Conservation (phyloP, 345 rosid genomes). For the Toxicodendron radicans region DNA sequence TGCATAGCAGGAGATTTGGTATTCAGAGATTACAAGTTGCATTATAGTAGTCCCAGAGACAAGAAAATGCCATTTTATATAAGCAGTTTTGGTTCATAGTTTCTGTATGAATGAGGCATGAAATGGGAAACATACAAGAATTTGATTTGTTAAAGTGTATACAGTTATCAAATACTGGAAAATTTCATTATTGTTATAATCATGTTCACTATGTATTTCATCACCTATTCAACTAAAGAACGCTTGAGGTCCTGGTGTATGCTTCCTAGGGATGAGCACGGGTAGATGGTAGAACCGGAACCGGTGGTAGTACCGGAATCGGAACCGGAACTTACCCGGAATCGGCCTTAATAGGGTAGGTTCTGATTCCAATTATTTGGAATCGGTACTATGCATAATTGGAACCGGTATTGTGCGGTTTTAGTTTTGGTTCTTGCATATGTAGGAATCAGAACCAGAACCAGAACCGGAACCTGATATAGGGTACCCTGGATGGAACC, state of each 20-base stretch:
- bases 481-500: too few species aligned
- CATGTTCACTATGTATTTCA: neutral
- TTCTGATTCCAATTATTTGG: too few species aligned
- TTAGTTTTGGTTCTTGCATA: too few species aligned
- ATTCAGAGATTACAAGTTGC: conserved; percentile 21
- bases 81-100: conserved; percentile 28
- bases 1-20: conserved; percentile 16
- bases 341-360: too few species aligned
- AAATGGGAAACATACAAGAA: conserved; percentile 24
- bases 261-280: too few species aligned
- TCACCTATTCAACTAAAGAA: neutral
- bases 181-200: neutral
- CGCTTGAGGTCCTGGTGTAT: neutral
- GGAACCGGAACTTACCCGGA: too few species aligned
- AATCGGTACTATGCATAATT: too few species aligned
- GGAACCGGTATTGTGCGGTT: too few species aligned
- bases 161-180: conserved; percentile 1
- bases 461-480: too few species aligned
- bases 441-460: too few species aligned
- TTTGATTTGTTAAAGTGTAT: conserved; percentile 24
- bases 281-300: too few species aligned
- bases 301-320: too few species aligned
- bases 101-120: conserved; percentile 26
- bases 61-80: conserved; percentile 19
- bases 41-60: conserved; percentile 21